Conservation (phyloP, 257 asterid genomes). For the Jacaranda mimosifolia region DNA sequence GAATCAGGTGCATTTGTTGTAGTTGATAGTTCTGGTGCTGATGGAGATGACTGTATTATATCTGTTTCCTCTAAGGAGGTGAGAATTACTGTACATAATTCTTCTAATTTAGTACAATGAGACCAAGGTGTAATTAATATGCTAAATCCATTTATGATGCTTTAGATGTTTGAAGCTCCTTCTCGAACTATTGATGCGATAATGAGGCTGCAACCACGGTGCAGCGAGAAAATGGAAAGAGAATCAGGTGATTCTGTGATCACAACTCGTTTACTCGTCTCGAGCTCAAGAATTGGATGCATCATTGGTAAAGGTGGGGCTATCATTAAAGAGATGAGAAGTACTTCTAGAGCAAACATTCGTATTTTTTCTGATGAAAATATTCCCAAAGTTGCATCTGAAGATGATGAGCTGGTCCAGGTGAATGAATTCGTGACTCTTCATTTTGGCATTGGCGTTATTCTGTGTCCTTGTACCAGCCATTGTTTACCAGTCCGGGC, state of each 20-base stretch:
- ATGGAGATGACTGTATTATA: constrained; percentile 81
- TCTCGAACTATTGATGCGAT: constrained; percentile 83
- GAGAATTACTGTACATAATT: constrained; percentile 23
- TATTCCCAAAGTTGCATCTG: constrained; percentile 85
- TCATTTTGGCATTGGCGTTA: not conserved
- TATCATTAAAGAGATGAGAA: constrained; percentile 82
- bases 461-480: not conserved
- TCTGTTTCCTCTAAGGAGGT: constrained; percentile 89
- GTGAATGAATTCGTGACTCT: constrained; percentile 47
- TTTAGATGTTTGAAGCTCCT: constrained; percentile 74
- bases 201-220: constrained; percentile 81
- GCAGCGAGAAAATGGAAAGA: constrained; percentile 74
- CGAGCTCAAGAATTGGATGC: constrained; percentile 83
- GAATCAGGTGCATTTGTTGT: constrained; percentile 85
- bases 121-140: not conserved
- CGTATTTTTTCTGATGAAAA: constrained; percentile 76
- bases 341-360: constrained; percentile 74
- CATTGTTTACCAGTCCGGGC: not conserved
- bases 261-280: constrained; percentile 77
- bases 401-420: constrained; percentile 92
- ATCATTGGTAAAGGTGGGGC: constrained; percentile 93
- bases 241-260: constrained; percentile 64
- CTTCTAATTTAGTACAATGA: constrained; percentile 6
- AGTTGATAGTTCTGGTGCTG: constrained; percentile 78
- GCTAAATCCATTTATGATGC: constrained; percentile 34